These are phyloP conservation scores for Sungouiozyma ichnusensis DNA, from an alignment of 805 yeast genomes.

Conservation along the genomic window DNA sequence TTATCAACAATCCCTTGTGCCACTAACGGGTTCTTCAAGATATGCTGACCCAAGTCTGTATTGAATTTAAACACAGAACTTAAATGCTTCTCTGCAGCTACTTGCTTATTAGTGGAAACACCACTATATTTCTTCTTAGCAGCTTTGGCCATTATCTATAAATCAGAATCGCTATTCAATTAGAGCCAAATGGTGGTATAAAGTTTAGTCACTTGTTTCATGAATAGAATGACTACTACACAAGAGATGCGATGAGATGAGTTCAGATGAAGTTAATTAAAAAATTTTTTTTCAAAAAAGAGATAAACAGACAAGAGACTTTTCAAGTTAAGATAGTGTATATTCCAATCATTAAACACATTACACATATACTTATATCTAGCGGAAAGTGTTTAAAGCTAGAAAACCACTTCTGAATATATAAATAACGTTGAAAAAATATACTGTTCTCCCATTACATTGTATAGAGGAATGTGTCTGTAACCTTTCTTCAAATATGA, in stretches of 20 bases:
- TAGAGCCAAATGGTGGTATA: too few species aligned
- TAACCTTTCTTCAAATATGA: conserved; percentile 66
- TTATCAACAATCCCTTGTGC: conserved; percentile 98
- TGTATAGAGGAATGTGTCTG: conserved; percentile 70
- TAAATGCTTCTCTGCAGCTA: conserved; percentile 58
- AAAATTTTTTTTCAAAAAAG: neutral
- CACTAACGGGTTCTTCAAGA: conserved; percentile 86
- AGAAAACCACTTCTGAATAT: conserved; percentile 6
- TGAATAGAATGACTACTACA: too few species aligned
- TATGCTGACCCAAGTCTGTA: conserved; percentile 94
- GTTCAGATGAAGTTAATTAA: neutral
- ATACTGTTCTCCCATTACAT: conserved; percentile 69
- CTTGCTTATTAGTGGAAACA: conserved; percentile 44
- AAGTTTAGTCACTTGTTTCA: too few species aligned
- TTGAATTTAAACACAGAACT: conserved; percentile 86
- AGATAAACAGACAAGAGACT: too few species aligned
- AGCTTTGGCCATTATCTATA: conserved; percentile 45
- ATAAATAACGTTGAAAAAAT: conserved; percentile 48
- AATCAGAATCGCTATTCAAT: too few species aligned
- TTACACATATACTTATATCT: too few species aligned
- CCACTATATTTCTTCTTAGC: conserved; percentile 51
- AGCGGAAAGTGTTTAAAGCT: too few species aligned
- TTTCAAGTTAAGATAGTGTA: too few species aligned
- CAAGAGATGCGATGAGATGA: conserved; percentile 4
- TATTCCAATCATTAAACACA: too few species aligned